Evolutionary conservation across 225 moss, liverwort and hornwort genomes (phyloP).

Genomic region (Physcomitrellopsis africana): DNA sequence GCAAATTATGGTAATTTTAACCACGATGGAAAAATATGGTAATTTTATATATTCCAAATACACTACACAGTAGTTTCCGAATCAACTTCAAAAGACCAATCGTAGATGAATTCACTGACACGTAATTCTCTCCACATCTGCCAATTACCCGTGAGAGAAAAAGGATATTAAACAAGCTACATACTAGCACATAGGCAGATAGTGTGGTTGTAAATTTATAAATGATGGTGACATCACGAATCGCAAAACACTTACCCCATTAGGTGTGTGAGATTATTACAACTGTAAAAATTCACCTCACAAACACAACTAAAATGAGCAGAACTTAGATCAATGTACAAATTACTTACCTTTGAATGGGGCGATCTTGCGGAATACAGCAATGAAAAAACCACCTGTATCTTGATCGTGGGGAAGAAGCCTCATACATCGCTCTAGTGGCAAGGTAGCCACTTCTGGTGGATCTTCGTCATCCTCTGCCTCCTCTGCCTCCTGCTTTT

Average conservation of each 20-base stretch:
- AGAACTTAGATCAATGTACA: slow-evolving; percentile 6
- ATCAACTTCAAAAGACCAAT: not conserved
- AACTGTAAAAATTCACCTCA: not conserved
- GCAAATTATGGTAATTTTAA: no score
- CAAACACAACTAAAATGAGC: not conserved
- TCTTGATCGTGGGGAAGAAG: slow-evolving; percentile 93
- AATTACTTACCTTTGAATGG: slow-evolving; percentile 62
- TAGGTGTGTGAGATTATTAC: not conserved
- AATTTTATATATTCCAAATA: not conserved
- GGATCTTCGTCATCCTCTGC: slow-evolving; percentile 57
- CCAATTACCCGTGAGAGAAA: not conserved
- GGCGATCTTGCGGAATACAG: slow-evolving; percentile 76
- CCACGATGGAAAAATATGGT: no score
- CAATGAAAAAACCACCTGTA: slow-evolving; percentile 95
- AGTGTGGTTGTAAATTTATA: not conserved
- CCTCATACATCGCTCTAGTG: slow-evolving; percentile 92
- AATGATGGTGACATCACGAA: not conserved
- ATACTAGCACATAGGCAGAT: not conserved
- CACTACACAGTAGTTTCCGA: not conserved
- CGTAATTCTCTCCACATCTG: not conserved
- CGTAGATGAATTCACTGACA: not conserved
- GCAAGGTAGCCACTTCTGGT: slow-evolving; percentile 73
- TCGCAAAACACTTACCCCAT: not conserved
- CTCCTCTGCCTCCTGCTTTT: slow-evolving; percentile 57
- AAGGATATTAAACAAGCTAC: not conserved